Percentiles rank a stretch among this genome's conserved stretches.
These are phyloP conservation scores for Limonomyces culmigenus DNA, from an alignment of 1,284 basidiomycete genomes.

Conservation along the genomic window DNA sequence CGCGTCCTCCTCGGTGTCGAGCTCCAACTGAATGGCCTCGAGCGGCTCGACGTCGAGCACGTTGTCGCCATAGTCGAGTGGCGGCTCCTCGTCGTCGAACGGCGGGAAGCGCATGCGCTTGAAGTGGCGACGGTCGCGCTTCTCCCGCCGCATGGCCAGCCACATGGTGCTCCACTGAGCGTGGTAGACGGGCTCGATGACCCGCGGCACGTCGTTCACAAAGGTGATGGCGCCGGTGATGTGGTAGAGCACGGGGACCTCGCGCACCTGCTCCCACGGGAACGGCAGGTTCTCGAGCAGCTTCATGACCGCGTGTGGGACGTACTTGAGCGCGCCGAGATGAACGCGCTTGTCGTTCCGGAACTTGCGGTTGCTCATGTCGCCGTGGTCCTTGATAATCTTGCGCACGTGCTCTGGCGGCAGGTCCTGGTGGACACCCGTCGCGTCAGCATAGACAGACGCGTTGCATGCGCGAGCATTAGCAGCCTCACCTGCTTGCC, in stretches of 20 bases:
- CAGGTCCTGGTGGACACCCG: slow-evolving; percentile 37
- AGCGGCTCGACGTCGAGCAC: slow-evolving; percentile 95
- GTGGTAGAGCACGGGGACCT: slow-evolving; percentile 93
- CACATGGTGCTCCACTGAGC: slow-evolving; percentile 99
- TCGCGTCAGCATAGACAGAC: background rate
- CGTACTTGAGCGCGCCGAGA: slow-evolving; percentile 94
- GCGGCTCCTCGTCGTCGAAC: slow-evolving; percentile 98
- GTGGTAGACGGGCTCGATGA: slow-evolving; percentile 96
- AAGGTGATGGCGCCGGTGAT: slow-evolving; percentile 99
- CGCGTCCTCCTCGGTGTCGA: slow-evolving; percentile 86
- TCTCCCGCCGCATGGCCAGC: slow-evolving; percentile 98
- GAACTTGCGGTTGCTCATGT: slow-evolving; percentile 95
- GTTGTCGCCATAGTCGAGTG: slow-evolving; percentile 97
- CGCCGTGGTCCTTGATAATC: slow-evolving; percentile 96
- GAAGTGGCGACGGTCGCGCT: slow-evolving; percentile 96
- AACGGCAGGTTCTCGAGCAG: slow-evolving; percentile 97
- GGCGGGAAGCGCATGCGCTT: slow-evolving; percentile 99
- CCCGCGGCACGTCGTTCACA: slow-evolving; percentile 93
- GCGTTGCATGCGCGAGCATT: slow-evolving; percentile 1
- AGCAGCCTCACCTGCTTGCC: slow-evolving; percentile 64
- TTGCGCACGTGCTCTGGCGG: slow-evolving; percentile 92
- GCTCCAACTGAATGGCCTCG: slow-evolving; percentile 94
- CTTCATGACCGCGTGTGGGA: slow-evolving; percentile 99
- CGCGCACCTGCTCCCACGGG: slow-evolving; percentile 98
- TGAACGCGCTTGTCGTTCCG: slow-evolving; percentile 98